phyloP scores from a whole-genome alignment of 495 filamentous ascomycete species.

The Talaromyces borbonicus region DNA sequence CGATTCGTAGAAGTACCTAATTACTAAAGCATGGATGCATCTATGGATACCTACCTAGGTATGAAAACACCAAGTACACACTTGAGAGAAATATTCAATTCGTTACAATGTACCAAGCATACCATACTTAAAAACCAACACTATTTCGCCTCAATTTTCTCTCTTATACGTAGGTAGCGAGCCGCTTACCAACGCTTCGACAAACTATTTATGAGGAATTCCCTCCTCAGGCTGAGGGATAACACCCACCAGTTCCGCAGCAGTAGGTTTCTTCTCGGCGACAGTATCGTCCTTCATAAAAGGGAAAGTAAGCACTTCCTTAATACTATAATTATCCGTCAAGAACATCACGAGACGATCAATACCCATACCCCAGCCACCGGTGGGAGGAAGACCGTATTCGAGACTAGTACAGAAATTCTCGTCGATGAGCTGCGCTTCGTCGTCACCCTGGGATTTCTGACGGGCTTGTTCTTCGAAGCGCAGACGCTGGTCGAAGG shows the following conservation, averaged over 20 bases:
- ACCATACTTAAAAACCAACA: too few relatives aligned
- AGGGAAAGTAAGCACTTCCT: conserved; percentile 92
- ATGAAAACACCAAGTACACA: too few relatives aligned
- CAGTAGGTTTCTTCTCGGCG: conserved; percentile 34
- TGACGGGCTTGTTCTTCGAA: conserved; percentile 96
- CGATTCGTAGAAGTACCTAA: too few relatives aligned
- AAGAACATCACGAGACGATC: conserved; percentile 97
- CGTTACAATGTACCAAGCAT: too few relatives aligned
- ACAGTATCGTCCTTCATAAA: conserved; percentile 66
- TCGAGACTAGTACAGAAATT: conserved; percentile 79
- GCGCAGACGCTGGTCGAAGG: conserved; percentile 84
- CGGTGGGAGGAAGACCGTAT: conserved; percentile 84
- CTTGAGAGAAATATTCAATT: too few relatives aligned
- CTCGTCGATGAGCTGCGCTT: conserved; percentile 93
- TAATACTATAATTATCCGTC: conserved; percentile 89
- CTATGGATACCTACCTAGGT: too few relatives aligned
- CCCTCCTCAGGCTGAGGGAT: conserved; percentile 57
- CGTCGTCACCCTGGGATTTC: conserved; percentile 94
- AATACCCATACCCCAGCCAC: conserved; percentile 96
- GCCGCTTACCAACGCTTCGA: too few relatives aligned
- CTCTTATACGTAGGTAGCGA: neutral
- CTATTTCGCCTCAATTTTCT: neutral
- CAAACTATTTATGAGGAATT: conserved; percentile 32
- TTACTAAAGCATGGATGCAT: too few relatives aligned
- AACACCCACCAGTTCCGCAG: conserved; percentile 56